Evolutionary conservation across 2,329 filamentous ascomycete genomes (phyloP), one percentile per base, ranked within the genome.

Genomic region (Nemania sp.): DNA sequence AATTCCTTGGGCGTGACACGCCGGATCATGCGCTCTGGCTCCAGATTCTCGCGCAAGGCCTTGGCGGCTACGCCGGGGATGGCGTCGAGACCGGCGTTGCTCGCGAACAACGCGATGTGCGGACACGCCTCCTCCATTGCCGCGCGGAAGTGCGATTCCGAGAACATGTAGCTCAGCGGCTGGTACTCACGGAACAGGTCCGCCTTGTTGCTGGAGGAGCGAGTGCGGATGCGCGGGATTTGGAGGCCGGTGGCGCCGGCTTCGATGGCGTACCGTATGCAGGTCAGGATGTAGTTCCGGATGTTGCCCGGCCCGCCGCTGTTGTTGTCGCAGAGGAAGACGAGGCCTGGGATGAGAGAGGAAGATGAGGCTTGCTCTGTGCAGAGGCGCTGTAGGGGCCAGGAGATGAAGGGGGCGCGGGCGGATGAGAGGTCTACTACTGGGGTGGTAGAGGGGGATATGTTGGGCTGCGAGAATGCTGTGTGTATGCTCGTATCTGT

Each of bases 261-360:
- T 8, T 82, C 82, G 68, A 85, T 80, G 41, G 80, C 83, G 72
- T 86, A 86, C 22, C 84, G 82, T 6, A 85, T 38, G 66, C 84
- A 86, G 0, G 82, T 85, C 43, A 85, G 77, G 55, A 85, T 81
- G 75, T 83, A 85, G 74, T 83, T 84, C 62, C 84, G 79, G 55
- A 85, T 84, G 70, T 85, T 85, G 58, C 83, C 83, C 29, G 84
- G 82, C 47, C 83, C 84, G 43, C 84, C 84, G 47, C 82, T 82
- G 74, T 85, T 85, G 75, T 84, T 83, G 75, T 83, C 83, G 77
- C 84, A 86, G 5, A 82, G 64, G 67, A 84, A 85, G 2, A 83
- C 75, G 11, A 85, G 73, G 10, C 82, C 82, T 0, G 81, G 78
- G 0, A 77, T 75, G 73, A 77, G 80, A 0, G 69, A 70, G 0